Conservation (phyloP, 2,329 filamentous ascomycete species). For the Fusarium mangiferae region DNA sequence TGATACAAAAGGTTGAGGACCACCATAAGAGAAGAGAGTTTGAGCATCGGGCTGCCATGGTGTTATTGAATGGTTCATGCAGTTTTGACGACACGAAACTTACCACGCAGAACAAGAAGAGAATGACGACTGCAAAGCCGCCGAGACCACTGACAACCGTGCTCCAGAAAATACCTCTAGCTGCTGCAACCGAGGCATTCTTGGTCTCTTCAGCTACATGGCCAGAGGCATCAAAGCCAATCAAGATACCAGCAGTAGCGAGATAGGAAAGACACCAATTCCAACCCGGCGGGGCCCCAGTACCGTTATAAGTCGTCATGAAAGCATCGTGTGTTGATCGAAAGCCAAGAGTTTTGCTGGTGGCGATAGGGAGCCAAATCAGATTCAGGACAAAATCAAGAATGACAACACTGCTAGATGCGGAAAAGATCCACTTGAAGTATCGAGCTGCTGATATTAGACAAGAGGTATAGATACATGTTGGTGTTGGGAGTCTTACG, state of each 20-base stretch:
- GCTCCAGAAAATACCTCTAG: neutral
- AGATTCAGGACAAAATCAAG: neutral
- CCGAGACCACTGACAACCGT: neutral
- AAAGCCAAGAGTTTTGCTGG: neutral
- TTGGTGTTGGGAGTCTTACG: neutral
- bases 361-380: neutral
- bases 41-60: neutral
- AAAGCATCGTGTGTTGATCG: neutral
- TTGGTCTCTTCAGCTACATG: constrained; percentile 1
- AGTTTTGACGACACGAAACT: fast-evolving
- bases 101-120: constrained; percentile 9
- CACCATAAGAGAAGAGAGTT: neutral
- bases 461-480: too few species aligned
- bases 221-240: neutral
- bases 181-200: neutral
- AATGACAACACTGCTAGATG: neutral
- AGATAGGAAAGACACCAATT: neutral
- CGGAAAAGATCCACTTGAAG: constrained; percentile 3
- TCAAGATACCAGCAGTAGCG: neutral
- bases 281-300: neutral
- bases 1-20: neutral
- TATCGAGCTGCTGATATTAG: neutral
- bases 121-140: neutral
- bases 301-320: neutral
- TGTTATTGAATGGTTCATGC: neutral